Base-by-base conservation (phyloP, 2,329 filamentous ascomycete genomes). In the Fusarium keratoplasticum region DNA sequence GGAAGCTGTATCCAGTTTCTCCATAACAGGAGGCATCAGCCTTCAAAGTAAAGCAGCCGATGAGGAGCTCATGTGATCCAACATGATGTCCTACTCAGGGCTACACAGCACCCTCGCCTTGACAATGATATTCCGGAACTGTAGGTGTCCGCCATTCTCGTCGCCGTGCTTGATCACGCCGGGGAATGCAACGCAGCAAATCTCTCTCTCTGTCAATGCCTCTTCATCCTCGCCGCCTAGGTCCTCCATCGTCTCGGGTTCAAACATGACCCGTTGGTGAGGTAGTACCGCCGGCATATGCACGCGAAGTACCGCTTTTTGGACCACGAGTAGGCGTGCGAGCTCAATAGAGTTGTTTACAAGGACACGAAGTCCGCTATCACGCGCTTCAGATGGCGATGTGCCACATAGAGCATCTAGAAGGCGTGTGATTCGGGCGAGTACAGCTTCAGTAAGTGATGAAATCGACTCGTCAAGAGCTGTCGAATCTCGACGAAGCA, bases 31-130 rank as follows among this genome's bases (percentile, higher is more conserved):
- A 22, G 14, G 13, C 33, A 31, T 44, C 64, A 27, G 14, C 29
- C 20, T 33, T 33, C 16, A 57, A 25, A 36, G 20, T 25, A 22
- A 29, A 25, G 14, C 13, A 25, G 33, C 20, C 22, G 38, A 61
- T 14, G 27, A 61, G 29, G 27, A 33, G 27, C 13, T 44, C 25
- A 22, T 57, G 22, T 57, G 31, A 57, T 36, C 54, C 31, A 57
- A 16, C 31, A 36, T 36, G 55, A 38, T 29, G 33, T 35, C 76
- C 40, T 79, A 77, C 76, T 88, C 86, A 10, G 86, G 83, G 59
- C 83, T 83, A 77, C 91, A 92, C 57, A 93, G 81, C 6, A 93
- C 91, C 75, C 88, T 88, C n/a, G 90, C 89, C 81, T 92, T 93
- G 67, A 88, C 84, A 72, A 93, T 89, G 54, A 93, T 86, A 78